These are phyloP conservation scores for Plasmopara halstedii DNA, from an alignment of 352 stramenopile species.

Conservation along the genomic window DNA sequence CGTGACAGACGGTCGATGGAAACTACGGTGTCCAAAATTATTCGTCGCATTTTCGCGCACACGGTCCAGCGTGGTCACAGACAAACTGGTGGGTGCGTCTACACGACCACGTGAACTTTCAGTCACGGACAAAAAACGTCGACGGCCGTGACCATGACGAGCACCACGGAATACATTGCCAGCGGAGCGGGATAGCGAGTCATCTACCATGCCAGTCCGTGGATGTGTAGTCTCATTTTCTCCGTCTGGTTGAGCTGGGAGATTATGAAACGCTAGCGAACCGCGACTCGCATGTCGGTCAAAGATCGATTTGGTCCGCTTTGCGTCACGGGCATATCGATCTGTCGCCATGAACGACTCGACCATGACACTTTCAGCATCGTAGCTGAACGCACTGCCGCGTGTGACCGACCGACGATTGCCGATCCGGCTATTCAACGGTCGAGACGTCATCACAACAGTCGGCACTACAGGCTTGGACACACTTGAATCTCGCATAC, in stretches of 20 bases:
- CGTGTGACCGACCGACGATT: conserved; percentile 35
- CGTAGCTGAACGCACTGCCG: conserved; percentile 83
- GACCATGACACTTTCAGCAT: conserved; percentile 85
- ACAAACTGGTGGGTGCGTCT: background rate
- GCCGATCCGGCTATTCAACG: conserved; percentile 19
- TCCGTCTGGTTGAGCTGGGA: conserved; percentile 25
- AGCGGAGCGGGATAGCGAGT: conserved; percentile 22
- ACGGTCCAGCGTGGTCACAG: conserved; percentile 1
- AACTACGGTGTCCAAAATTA: conserved; percentile 16
- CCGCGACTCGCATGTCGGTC: conserved; percentile 79
- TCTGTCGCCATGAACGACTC: conserved; percentile 83
- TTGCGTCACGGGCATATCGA: conserved; percentile 36
- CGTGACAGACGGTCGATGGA: conserved; percentile 7
- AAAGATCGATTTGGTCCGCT: conserved; percentile 52
- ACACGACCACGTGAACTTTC: conserved; percentile 1
- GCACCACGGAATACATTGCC: conserved; percentile 64
- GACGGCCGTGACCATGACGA: conserved; percentile 40
- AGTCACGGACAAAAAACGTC: conserved; percentile 46
- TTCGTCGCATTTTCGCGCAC: conserved; percentile 13
- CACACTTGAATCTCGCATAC: conserved; percentile 16
- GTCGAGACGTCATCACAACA: conserved; percentile 23
- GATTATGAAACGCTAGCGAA: conserved; percentile 67
- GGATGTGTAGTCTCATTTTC: conserved; percentile 3
- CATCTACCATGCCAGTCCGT: conserved; percentile 16
- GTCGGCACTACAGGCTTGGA: conserved; percentile 23